A percentile compares a stretch with the other conserved stretches of the same genome.
These are phyloP conservation scores for Tephrocybe sp. DNA, from an alignment of 768 basidiomycete species.

Conservation along the genomic window DNA sequence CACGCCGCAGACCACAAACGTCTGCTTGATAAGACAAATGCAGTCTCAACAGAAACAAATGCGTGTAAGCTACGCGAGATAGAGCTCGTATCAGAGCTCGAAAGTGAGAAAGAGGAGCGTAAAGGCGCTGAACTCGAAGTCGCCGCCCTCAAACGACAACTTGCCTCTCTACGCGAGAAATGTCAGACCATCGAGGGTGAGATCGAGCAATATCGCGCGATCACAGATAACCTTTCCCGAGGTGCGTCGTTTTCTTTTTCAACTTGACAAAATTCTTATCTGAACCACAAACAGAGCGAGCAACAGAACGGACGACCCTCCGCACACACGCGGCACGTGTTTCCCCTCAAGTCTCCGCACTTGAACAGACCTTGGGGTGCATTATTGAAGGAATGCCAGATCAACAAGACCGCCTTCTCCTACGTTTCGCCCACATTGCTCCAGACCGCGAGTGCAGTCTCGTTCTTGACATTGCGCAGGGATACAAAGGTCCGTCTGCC, in stretches of 20 bases:
- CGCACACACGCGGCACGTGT: slow-evolving; percentile 50
- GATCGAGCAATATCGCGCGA: slow-evolving; percentile 69
- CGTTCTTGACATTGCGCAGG: slow-evolving; percentile 65
- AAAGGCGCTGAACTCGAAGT: slow-evolving; percentile 68
- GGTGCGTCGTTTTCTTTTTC: slow-evolving; percentile 40
- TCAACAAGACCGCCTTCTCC: slow-evolving; percentile 68
- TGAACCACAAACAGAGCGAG: slow-evolving; percentile 50
- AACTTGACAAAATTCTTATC: neutral
- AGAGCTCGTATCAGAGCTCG: slow-evolving; percentile 74
- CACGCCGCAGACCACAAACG: slow-evolving; percentile 66
- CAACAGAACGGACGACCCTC: slow-evolving; percentile 60
- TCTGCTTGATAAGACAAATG: slow-evolving; percentile 57
- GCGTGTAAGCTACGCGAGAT: slow-evolving; percentile 79
- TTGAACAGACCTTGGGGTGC: slow-evolving; percentile 60
- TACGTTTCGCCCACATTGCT: slow-evolving; percentile 68
- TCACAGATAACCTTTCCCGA: slow-evolving; percentile 61
- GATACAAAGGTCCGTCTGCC: slow-evolving; percentile 59
- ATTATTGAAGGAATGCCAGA: slow-evolving; percentile 78
- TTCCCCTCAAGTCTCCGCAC: slow-evolving; percentile 54
- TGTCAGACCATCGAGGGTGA: slow-evolving; percentile 60
- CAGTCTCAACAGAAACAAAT: slow-evolving; percentile 68
- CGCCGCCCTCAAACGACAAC: slow-evolving; percentile 62
- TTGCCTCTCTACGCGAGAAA: slow-evolving; percentile 62
- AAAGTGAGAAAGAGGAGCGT: slow-evolving; percentile 69
- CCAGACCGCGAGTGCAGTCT: slow-evolving; percentile 67